Conservation (phyloP, 495 filamentous ascomycete genomes). For the Xylaria telfairii region DNA sequence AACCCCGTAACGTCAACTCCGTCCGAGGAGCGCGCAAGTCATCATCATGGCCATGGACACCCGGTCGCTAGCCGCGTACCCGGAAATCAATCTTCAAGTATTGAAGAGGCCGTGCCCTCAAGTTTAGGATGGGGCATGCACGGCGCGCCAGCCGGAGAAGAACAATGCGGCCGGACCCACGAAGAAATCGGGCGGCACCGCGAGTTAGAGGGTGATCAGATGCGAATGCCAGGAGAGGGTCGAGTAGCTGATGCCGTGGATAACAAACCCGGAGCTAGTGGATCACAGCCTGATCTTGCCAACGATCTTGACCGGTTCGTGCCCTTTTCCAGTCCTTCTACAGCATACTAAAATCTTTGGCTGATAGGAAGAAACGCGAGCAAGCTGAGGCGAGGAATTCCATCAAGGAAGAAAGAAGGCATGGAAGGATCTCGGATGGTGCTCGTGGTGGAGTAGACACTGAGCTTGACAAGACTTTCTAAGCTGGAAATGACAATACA, state of each 20-base stretch:
- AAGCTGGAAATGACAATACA: not conserved
- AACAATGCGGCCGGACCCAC: slow-evolving; percentile 34
- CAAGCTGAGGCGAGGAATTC: slow-evolving; percentile 15
- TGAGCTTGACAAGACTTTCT: slow-evolving; percentile 6
- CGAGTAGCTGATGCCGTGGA: slow-evolving; percentile 58
- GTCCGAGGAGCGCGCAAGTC: slow-evolving; percentile 50
- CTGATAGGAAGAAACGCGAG: slow-evolving; percentile 21
- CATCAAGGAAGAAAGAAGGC: slow-evolving; percentile 16
- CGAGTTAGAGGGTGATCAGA: slow-evolving; percentile 59
- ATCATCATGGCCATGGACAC: slow-evolving; percentile 30
- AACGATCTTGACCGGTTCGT: slow-evolving; percentile 49
- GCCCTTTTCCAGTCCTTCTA: not conserved
- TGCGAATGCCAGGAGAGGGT: slow-evolving; percentile 60
- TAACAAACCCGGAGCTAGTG: slow-evolving; percentile 45
- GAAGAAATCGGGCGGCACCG: slow-evolving; percentile 41
- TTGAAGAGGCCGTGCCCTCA: slow-evolving; percentile 41
- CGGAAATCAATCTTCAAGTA: slow-evolving; percentile 27
- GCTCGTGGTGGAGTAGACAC: slow-evolving; percentile 18
- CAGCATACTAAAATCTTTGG: not conserved
- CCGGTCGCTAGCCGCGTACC: slow-evolving; percentile 37
- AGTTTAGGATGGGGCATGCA: slow-evolving; percentile 46
- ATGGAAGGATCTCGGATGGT: slow-evolving; percentile 15
- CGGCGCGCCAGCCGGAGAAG: slow-evolving; percentile 37
- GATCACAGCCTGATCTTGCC: slow-evolving; percentile 40
- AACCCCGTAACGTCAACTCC: slow-evolving; percentile 58